phyloP scores from a whole-genome alignment of 495 filamentous ascomycete genomes.

The Penicillium macrosclerotiorum region DNA sequence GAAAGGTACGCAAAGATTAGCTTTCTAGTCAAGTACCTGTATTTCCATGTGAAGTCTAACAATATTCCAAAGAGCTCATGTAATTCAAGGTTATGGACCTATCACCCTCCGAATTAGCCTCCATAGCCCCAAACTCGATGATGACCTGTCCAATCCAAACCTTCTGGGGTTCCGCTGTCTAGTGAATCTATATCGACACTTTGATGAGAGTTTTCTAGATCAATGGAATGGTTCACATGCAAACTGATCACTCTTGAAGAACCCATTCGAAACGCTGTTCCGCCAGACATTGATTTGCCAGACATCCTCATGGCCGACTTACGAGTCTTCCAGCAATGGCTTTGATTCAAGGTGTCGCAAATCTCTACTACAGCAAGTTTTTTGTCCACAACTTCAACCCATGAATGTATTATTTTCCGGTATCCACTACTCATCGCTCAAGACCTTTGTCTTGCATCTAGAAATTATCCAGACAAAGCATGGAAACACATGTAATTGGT shows the following conservation, averaged over 20 bases:
- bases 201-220: constrained; percentile 66
- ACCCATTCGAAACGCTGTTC: constrained; percentile 63
- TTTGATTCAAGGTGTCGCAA: constrained; percentile 74
- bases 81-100: constrained; percentile 70
- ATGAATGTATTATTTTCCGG: constrained; percentile 63
- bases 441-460: constrained; percentile 68
- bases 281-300: constrained; percentile 58
- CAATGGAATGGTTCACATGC: constrained; percentile 68
- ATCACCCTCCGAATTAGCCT: constrained; percentile 66
- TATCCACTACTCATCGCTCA: constrained; percentile 68
- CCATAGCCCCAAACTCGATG: constrained; percentile 58
- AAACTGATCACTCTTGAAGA: constrained; percentile 60
- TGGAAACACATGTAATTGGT: constrained; percentile 66
- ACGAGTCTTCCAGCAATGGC: constrained; percentile 71
- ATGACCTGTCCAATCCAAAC: constrained; percentile 22
- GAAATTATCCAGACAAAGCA: constrained; percentile 60
- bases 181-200: constrained; percentile 66
- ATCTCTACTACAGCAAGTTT: constrained; percentile 51
- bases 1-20: constrained; percentile 57
- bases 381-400: constrained; percentile 50
- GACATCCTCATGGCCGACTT: constrained; percentile 64
- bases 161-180: constrained; percentile 59
- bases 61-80: constrained; percentile 63
- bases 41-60: constrained; percentile 4
- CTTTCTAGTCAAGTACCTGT: not conserved